Base-by-base conservation (phyloP, 2,329 filamentous ascomycete species). In the Diaporthe sp. region DNA sequence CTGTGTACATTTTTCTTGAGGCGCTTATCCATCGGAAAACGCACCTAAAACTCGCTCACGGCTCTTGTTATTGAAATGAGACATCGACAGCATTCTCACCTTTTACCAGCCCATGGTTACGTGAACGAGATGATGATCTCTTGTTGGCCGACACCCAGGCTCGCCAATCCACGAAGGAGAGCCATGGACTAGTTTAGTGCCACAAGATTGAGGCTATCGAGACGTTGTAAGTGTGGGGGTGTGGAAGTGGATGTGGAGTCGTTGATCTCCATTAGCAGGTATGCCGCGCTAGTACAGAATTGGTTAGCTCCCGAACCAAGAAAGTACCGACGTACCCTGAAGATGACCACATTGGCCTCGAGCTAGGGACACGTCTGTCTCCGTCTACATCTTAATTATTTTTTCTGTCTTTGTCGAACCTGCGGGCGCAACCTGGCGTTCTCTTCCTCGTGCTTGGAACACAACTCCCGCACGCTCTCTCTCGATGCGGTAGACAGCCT, bases 361-460 rank as follows among this genome's bases (percentile, higher is more conserved):
- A 61, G n/a, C 55, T 71, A 52, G 55, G 47, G 69, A 71, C 69
- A 71, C 69, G 55, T 71, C 35, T 54, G 42, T 25, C 42, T 71
- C 28, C 55, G n/a, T n/a, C 22, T 28, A 15, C 33, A 17, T 17
- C 13, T 19, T 12, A 19, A 13, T 22, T 52, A n/a, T 17, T 5
- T 54, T 17, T 30, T 30, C 33, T n/a, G 42, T 6, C 55, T 35
- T 38, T 6, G 30, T 40, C 47, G n/a, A 12, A 19, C n/a, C 19
- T 30, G n/a, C 22, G 22, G n/a, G 69, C 55, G 55, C 55, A 54
- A 71, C 45, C 55, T 60, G 69, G 45, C 55, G 55, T 35, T 17
- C 13, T 8, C 22, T 30, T 30, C 12, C 9, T 52, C 6, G 9
- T 38, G 64, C 64, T 40, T 40, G 22, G 13, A 40, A 40, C 47